Evolutionary conservation across 1,284 basidiomycete genomes (phyloP), one percentile per base, ranked within the genome.

Genomic region (Rhodotorula sp.): DNA sequence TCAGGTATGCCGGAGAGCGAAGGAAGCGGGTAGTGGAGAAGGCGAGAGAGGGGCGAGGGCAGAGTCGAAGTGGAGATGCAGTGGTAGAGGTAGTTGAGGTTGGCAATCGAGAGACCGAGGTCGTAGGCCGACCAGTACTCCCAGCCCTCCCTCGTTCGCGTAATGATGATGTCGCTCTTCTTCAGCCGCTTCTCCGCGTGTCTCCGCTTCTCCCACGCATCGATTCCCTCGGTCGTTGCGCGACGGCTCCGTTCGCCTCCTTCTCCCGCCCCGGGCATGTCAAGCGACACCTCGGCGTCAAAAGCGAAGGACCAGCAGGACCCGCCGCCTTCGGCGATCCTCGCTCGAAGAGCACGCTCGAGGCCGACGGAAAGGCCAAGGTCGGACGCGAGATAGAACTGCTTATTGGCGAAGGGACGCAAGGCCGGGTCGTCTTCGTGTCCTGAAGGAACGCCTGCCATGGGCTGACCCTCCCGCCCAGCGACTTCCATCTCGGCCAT

Each of bases 11-110:
- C 67, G n/a, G 44, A 28, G 13, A 48, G 26, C 4, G 62, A 52
- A 0, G 85, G 85, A 4, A 84, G 80, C 0, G 87, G 86, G 67
- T 84, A 87, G 76, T 87, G 86, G 8, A 87, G 78, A 9, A 87
- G 79, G 58, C 85, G 88, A 8, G 90, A 87, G 37, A 86, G 83
- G 0, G 92, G 91, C 13, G 86, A 82, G 8, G 86, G 82, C 10
- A 91, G 77, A 0, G 83, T 81, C 10, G 87, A 87, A 0, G 84
- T 85, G 0, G 86, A 83, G 63, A 91, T 84, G 7, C 91, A 87
- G 77, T 88, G 86, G 78, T 91, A 90, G 13, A 94, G 77, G 92
- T 92, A 95, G 1, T 86, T 82, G 2, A 93, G 81, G 0, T 88
- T 91, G 7, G 88, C 92, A 28, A 94, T 86, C 5, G 86, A 86